These are phyloP conservation scores for Laguncularia racemosa DNA, from an alignment of 345 rosid species.

Conservation along the genomic window DNA sequence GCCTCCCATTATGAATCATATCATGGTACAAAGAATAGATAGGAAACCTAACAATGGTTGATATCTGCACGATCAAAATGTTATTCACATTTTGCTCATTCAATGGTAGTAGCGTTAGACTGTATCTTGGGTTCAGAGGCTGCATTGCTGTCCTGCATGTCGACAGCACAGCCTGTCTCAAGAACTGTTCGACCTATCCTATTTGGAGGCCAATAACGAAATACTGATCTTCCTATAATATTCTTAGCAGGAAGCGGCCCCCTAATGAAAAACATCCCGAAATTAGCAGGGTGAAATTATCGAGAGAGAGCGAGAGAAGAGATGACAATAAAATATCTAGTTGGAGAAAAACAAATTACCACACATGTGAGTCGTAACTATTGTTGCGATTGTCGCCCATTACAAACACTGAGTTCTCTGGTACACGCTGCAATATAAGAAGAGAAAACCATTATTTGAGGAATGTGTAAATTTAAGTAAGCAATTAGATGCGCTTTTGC, in stretches of 20 bases:
- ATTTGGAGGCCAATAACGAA: slow-evolving; percentile 92
- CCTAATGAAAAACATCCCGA: slow-evolving; percentile 30
- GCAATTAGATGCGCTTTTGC: too few relatives aligned
- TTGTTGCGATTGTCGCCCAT: slow-evolving; percentile 99
- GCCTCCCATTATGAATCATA: too few relatives aligned
- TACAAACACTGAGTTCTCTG: slow-evolving; percentile 78
- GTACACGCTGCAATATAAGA: slow-evolving; percentile 46
- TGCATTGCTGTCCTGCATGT: slow-evolving; percentile 30
- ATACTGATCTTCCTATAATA: slow-evolving; percentile 81
- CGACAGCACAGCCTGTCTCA: slow-evolving; percentile 60
- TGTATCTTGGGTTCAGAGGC: slow-evolving; percentile 18
- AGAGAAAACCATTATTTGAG: not conserved
- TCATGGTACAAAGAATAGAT: too few relatives aligned
- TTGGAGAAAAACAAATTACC: slow-evolving; percentile 34
- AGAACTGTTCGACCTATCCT: slow-evolving; percentile 64
- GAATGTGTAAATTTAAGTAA: too few relatives aligned
- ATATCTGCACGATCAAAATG: too few relatives aligned
- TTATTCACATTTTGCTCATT: not conserved
- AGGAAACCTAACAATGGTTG: too few relatives aligned
- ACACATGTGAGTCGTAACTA: slow-evolving; percentile 91
- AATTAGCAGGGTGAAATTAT: not conserved
- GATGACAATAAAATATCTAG: too few relatives aligned
- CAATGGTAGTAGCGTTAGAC: slow-evolving; percentile 5
- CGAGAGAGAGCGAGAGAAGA: too few relatives aligned
- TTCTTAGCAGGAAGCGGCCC: slow-evolving; percentile 89